Evolutionary conservation across 441 rosid species (phyloP).

Genomic region (Macaranga tanarius): DNA sequence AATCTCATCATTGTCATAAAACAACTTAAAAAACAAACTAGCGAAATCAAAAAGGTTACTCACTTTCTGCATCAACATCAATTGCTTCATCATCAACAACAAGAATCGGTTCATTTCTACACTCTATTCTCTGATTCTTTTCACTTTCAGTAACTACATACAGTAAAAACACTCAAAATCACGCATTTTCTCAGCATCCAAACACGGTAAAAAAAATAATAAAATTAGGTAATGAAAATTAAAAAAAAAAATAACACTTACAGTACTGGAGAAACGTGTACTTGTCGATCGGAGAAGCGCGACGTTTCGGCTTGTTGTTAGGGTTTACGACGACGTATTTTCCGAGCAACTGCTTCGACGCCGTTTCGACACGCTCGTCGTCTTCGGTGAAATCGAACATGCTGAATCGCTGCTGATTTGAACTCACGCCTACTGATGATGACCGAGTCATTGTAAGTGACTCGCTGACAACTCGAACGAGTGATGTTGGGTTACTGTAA

Average conservation of each 20-base stretch:
- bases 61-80: slow-evolving; percentile 17
- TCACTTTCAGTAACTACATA: slow-evolving; percentile 26
- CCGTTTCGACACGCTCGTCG: slow-evolving; percentile 41
- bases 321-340: too few relatives aligned
- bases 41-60: slow-evolving; percentile 1
- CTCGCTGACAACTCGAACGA: not conserved
- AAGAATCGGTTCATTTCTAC: slow-evolving; percentile 10
- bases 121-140: not conserved
- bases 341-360: slow-evolving; percentile 25
- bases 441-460: slow-evolving; percentile 33
- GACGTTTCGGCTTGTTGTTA: not conserved
- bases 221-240: not conserved
- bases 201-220: not conserved
- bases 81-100: slow-evolving; percentile 16
- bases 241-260: slow-evolving; percentile 29
- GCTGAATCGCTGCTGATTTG: slow-evolving; percentile 15
- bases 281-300: slow-evolving; percentile 32
- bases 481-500: too few relatives aligned
- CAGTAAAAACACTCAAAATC: not conserved
- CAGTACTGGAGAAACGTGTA: slow-evolving; percentile 45
- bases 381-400: slow-evolving; percentile 54
- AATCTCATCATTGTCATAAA: too few relatives aligned
- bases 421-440: slow-evolving; percentile 15
- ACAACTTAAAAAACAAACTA: too few relatives aligned
- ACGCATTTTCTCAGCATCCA: too few relatives aligned